Percentiles rank a stretch among this genome's conserved stretches.
Evolutionary conservation across 805 yeast species (phyloP).

Genomic region (Ogataea nitratoaversa): DNA sequence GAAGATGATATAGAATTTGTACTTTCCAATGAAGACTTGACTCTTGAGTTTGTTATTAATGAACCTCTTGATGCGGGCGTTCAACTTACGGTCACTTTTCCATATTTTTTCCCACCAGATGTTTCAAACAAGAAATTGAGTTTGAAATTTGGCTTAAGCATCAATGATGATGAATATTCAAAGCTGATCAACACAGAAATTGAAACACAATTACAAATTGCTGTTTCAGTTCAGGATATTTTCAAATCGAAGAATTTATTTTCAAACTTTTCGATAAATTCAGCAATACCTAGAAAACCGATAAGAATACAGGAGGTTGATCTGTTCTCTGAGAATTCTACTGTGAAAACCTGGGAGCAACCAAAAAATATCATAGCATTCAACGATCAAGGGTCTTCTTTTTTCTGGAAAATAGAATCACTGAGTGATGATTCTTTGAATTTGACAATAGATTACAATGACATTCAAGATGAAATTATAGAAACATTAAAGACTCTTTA

Average conservation of each 20-base stretch:
- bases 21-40: constrained; percentile 9
- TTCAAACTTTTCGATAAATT: constrained; percentile 66
- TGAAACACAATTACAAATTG: constrained; percentile 54
- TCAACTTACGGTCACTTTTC: constrained; percentile 18
- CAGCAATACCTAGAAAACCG: constrained; percentile 49
- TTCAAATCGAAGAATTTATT: constrained; percentile 54
- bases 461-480: constrained; percentile 42
- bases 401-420: constrained; percentile 49
- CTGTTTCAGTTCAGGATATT: constrained; percentile 79
- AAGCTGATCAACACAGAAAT: constrained; percentile 26
- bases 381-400: constrained; percentile 66
- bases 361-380: constrained; percentile 46
- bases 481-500: constrained; percentile 22
- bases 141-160: constrained; percentile 18
- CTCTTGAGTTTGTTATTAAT: constrained; percentile 15
- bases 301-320: constrained; percentile 45
- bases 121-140: constrained; percentile 28
- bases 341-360: constrained; percentile 26
- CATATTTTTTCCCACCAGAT: constrained; percentile 33
- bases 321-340: constrained; percentile 17
- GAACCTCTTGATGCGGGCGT: constrained; percentile 6
- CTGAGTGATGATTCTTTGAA: constrained; percentile 35
- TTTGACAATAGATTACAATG: constrained; percentile 42
- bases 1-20: constrained; percentile 13
- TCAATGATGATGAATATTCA: constrained; percentile 18